These are phyloP conservation scores for Spathaspora passalidarum DNA, from an alignment of 805 yeast genomes.

Conservation along the genomic window DNA sequence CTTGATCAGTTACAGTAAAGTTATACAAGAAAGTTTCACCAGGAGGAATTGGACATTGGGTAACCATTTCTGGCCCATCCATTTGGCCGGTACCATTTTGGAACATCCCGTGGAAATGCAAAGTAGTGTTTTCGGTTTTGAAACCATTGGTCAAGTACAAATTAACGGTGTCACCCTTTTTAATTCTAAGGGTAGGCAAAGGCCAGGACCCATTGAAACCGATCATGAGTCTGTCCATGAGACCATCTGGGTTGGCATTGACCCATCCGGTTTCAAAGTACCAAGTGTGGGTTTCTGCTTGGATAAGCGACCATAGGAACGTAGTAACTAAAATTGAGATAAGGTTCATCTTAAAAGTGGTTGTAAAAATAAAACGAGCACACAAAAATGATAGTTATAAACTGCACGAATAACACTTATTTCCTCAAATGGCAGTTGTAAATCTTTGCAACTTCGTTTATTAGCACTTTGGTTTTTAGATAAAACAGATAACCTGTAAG, in stretches of 20 bases:
- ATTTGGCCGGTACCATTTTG: slow-evolving; percentile 68
- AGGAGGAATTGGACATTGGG: slow-evolving; percentile 91
- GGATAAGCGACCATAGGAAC: slow-evolving; percentile 12
- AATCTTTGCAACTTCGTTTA: background rate
- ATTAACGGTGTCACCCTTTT: slow-evolving; percentile 75
- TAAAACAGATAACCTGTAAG: background rate
- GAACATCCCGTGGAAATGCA: slow-evolving; percentile 95
- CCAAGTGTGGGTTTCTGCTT: slow-evolving; percentile 55
- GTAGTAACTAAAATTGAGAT: slow-evolving; percentile 3
- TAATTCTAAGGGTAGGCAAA: slow-evolving; percentile 77
- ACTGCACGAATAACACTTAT: background rate
- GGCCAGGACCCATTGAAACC: slow-evolving; percentile 78
- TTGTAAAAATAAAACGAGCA: background rate
- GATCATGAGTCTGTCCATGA: slow-evolving; percentile 51
- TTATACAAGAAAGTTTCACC: slow-evolving; percentile 74
- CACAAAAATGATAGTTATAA: background rate
- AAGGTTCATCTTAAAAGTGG: slow-evolving; percentile 2
- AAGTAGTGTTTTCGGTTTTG: slow-evolving; percentile 60
- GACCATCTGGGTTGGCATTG: slow-evolving; percentile 67
- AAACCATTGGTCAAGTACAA: slow-evolving; percentile 76
- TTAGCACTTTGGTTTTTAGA: background rate
- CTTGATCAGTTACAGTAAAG: slow-evolving; percentile 76
- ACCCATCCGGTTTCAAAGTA: slow-evolving; percentile 68
- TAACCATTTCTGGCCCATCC: slow-evolving; percentile 90
- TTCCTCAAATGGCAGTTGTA: background rate